Percentiles rank a stretch among this genome's conserved stretches.
These are phyloP conservation scores for Rhodosorus marinus DNA, from an alignment of 23 red algal genomes.

Conservation along the genomic window DNA sequence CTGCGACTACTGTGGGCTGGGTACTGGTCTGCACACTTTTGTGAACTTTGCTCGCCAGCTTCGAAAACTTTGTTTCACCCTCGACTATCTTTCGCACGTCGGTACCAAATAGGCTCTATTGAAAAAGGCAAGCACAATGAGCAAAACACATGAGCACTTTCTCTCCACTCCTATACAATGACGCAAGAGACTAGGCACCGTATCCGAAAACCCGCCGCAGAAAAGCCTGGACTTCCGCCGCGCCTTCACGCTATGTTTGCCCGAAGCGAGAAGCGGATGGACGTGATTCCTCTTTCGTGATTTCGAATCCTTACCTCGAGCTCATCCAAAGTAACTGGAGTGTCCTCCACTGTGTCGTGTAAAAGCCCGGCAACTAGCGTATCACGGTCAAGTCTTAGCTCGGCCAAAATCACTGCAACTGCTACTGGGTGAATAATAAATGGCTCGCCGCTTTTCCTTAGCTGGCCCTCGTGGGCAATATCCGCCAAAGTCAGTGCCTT, in stretches of 20 bases:
- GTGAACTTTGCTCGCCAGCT: slow-evolving; percentile 56
- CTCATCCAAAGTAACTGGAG: slow-evolving; percentile 30
- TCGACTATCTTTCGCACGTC: slow-evolving; percentile 83
- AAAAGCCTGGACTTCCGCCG: too few relatives aligned
- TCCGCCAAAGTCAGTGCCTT: slow-evolving; percentile 62
- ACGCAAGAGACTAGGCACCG: too few relatives aligned
- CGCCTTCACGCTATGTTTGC: too few relatives aligned
- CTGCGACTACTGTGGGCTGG: background rate
- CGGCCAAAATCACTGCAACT: slow-evolving; percentile 72
- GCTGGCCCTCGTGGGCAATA: slow-evolving; percentile 66
- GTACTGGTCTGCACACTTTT: background rate
- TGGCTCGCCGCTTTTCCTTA: slow-evolving; percentile 55
- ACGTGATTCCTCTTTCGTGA: too few relatives aligned
- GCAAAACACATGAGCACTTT: too few relatives aligned
- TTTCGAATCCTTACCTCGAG: too few relatives aligned
- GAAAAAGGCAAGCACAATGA: too few relatives aligned
- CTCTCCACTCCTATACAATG: too few relatives aligned
- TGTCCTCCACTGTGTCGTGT: slow-evolving; percentile 82
- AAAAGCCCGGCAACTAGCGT: slow-evolving; percentile 77
- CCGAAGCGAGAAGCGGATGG: too few relatives aligned
- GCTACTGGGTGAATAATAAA: slow-evolving; percentile 72
- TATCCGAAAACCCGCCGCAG: too few relatives aligned
- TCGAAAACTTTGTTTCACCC: slow-evolving; percentile 84
- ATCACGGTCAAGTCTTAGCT: slow-evolving; percentile 82
- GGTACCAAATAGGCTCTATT: slow-evolving; percentile 68